Percentiles rank a stretch among this genome's conserved stretches.
Conservation (phyloP, 805 yeast species). For the Saccharomycopsis microspora region DNA sequence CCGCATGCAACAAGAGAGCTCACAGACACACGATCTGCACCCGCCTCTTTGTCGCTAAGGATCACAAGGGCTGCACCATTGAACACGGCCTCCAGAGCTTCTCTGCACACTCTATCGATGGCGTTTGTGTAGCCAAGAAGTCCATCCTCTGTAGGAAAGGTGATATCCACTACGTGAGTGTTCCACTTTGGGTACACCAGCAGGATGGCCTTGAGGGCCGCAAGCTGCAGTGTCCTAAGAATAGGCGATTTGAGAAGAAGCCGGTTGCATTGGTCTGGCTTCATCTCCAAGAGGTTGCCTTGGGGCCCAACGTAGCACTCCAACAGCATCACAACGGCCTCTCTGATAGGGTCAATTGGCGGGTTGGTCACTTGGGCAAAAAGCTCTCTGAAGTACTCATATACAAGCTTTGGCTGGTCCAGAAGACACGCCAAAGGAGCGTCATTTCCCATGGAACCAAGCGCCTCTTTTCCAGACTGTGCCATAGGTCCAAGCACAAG, state of each 20-base stretch:
- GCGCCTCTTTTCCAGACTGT: conserved; percentile 78
- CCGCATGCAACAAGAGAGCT: conserved; percentile 90
- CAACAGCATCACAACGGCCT: conserved; percentile 90
- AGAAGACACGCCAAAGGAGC: conserved; percentile 90
- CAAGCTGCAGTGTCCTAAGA: conserved; percentile 58
- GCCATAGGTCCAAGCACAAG: conserved; percentile 91
- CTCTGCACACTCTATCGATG: conserved; percentile 76
- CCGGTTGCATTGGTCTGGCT: conserved; percentile 84
- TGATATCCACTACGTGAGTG: conserved; percentile 71
- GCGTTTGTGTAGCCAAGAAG: conserved; percentile 76
- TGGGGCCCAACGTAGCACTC: conserved; percentile 99
- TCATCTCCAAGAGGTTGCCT: conserved; percentile 89
- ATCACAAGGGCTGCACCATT: conserved; percentile 64
- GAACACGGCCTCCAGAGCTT: conserved; percentile 77
- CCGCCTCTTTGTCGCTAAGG: conserved; percentile 58
- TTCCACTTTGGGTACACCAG: conserved; percentile 82
- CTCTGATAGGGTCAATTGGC: conserved; percentile 97
- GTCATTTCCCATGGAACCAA: conserved; percentile 98
- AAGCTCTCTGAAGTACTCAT: conserved; percentile 90
- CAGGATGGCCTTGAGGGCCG: conserved; percentile 62
- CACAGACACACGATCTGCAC: conserved; percentile 59
- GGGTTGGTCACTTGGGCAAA: conserved; percentile 99
- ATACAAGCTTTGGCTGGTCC: conserved; percentile 80
- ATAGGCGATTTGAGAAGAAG: conserved; percentile 76
- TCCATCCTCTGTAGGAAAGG: conserved; percentile 77